These are phyloP conservation scores for Eimeria falciformis DNA, from an alignment of 169 alveolate genomes.

Conservation along the genomic window DNA sequence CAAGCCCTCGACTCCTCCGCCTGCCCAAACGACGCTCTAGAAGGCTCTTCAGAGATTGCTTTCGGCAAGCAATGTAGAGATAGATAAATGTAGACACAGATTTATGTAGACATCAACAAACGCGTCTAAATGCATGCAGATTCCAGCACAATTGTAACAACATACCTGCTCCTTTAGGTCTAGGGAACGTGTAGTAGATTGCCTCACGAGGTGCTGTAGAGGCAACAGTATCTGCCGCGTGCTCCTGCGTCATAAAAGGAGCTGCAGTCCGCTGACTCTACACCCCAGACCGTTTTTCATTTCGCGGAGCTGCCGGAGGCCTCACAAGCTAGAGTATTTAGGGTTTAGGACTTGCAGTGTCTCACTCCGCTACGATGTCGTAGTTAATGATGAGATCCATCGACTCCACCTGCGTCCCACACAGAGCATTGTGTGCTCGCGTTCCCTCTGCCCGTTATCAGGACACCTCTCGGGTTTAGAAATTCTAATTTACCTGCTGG, in stretches of 20 bases:
- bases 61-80: neutral
- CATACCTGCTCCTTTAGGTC: conserved; percentile 50
- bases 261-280: neutral
- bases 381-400: conserved; percentile 49
- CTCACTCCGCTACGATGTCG: conserved; percentile 31
- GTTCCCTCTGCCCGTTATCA: no score
- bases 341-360: conserved; percentile 8
- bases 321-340: neutral
- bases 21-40: neutral
- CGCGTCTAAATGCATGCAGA: neutral
- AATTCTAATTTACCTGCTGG: neutral
- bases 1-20: neutral
- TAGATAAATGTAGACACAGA: neutral
- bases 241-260: neutral
- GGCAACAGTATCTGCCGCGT: conserved; percentile 34
- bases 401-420: conserved; percentile 25
- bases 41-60: no score
- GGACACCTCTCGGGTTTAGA: neutral
- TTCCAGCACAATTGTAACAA: neutral
- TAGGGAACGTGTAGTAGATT: conserved; percentile 28
- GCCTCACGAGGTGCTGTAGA: conserved; percentile 46
- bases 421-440: neutral
- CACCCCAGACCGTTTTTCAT: neutral
- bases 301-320: no score
- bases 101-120: neutral